Percentiles rank a stretch among this genome's conserved stretches.
These are phyloP conservation scores for Syncephalastrum monosporum DNA, from an alignment of 371 early-diverging fungal species.

Conservation along the genomic window DNA sequence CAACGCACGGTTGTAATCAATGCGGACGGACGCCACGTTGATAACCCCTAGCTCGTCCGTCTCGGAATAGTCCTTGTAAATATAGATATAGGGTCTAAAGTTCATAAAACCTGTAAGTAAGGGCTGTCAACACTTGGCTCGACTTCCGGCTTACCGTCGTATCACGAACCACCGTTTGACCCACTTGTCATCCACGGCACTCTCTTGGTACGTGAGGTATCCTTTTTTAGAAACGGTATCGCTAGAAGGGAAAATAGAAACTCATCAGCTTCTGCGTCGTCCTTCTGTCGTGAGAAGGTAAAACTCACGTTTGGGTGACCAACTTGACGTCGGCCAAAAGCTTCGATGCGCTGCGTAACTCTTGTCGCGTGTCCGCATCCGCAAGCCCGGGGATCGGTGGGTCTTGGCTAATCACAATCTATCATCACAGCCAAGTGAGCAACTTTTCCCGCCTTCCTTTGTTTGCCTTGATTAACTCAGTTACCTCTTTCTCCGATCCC, in stretches of 20 bases:
- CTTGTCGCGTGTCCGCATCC: conserved; percentile 28
- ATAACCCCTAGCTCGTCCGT: conserved; percentile 73
- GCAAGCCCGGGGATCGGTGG: conserved; percentile 31
- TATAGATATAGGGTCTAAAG: conserved; percentile 75
- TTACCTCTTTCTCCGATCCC: conserved; percentile 50
- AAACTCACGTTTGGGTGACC: conserved; percentile 55
- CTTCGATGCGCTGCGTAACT: conserved; percentile 27
- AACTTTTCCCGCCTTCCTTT: not conserved
- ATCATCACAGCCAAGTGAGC: not conserved
- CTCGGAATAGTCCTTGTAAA: conserved; percentile 67
- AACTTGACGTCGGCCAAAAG: conserved; percentile 60
- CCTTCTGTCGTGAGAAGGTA: conserved; percentile 34
- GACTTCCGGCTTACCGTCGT: conserved; percentile 47
- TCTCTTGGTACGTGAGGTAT: conserved; percentile 65
- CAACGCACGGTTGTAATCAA: conserved; percentile 68
- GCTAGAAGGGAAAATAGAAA: conserved; percentile 21
- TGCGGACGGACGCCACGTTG: conserved; percentile 70
- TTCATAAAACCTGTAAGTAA: not conserved
- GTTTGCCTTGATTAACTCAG: conserved; percentile 1
- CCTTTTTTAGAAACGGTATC: conserved; percentile 62
- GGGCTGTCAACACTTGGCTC: not conserved
- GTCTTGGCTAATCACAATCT: conserved; percentile 56
- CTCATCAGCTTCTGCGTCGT: conserved; percentile 51
- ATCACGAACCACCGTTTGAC: conserved; percentile 81
- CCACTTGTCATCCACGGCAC: conserved; percentile 68